A percentile compares a stretch with the other conserved stretches of the same genome.
Evolutionary conservation across 1,139 yeast genomes (phyloP).

Genomic region (Yamadazyma friedrichii): DNA sequence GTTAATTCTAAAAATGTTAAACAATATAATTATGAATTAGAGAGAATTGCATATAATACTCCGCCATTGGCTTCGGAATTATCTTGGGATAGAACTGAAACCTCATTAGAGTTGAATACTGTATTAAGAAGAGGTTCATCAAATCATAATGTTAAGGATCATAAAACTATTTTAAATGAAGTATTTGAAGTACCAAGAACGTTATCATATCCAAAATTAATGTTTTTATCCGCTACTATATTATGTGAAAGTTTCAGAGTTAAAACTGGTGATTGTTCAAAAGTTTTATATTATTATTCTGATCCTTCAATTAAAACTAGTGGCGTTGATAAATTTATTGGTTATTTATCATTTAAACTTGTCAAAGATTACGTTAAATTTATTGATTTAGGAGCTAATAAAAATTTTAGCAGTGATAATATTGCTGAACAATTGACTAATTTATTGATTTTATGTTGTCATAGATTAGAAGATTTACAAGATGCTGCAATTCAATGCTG

Average conservation of each 20-base stretch:
- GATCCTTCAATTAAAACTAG: slow-evolving; percentile 79
- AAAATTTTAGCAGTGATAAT: slow-evolving; percentile 53
- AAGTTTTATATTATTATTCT: slow-evolving; percentile 70
- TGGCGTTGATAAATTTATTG: slow-evolving; percentile 71
- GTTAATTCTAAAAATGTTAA: slow-evolving; percentile 56
- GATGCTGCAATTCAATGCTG: slow-evolving; percentile 80
- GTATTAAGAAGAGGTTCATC: slow-evolving; percentile 89
- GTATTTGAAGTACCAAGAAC: slow-evolving; percentile 52
- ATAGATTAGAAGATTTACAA: slow-evolving; percentile 73
- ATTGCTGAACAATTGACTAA: slow-evolving; percentile 72
- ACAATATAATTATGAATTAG: slow-evolving; percentile 47
- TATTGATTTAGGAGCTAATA: slow-evolving; percentile 46
- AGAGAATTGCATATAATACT: slow-evolving; percentile 77
- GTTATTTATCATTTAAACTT: slow-evolving; percentile 60
- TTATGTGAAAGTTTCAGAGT: slow-evolving; percentile 79
- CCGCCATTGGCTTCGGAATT: slow-evolving; percentile 92
- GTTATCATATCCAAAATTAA: slow-evolving; percentile 74
- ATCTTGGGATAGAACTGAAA: slow-evolving; percentile 84
- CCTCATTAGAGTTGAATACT: slow-evolving; percentile 88
- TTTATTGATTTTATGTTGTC: slow-evolving; percentile 71
- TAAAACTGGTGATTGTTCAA: slow-evolving; percentile 77
- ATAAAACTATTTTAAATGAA: slow-evolving; percentile 56
- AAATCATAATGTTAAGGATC: slow-evolving; percentile 75
- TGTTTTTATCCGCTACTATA: slow-evolving; percentile 84
- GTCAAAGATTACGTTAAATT: slow-evolving; percentile 55